Evolutionary conservation across 73 alveolate genomes (phyloP).

Genomic region (Breviolum minutum): DNA sequence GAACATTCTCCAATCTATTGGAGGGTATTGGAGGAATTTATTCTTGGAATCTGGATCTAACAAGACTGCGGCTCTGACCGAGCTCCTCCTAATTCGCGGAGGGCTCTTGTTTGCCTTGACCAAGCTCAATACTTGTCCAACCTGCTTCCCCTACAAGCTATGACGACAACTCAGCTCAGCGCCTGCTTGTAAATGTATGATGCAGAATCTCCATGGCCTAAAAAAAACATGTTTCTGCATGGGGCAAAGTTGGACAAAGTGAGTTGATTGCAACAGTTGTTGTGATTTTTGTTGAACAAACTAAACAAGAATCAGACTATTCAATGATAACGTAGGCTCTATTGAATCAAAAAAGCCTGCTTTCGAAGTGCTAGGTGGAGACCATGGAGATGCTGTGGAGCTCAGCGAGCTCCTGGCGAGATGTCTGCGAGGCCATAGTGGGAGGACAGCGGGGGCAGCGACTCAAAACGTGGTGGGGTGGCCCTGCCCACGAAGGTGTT

Average conservation of each 20-base stretch:
- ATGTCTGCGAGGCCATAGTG: background rate
- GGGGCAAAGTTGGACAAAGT: background rate
- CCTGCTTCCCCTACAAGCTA: no score
- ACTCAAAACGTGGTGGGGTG: background rate
- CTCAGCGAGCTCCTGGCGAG: background rate
- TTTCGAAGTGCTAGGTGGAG: background rate
- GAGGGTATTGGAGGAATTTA: no score
- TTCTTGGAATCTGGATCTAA: no score
- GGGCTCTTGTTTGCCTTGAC: background rate
- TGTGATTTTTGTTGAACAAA: background rate
- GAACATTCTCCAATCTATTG: no score
- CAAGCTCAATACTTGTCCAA: no score
- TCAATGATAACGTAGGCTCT: background rate
- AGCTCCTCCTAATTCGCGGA: constrained; percentile 14
- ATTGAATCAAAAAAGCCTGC: background rate
- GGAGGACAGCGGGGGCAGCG: background rate
- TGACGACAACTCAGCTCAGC: background rate
- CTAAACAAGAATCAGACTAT: background rate
- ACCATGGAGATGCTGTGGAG: background rate
- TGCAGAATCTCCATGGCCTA: background rate
- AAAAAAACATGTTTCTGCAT: background rate
- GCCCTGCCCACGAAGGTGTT: constrained; percentile 59
- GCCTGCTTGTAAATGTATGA: background rate
- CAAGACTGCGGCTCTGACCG: background rate
- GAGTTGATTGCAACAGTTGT: background rate